Conservation (phyloP, 2,329 filamentous ascomycete genomes). For the Xylaria sp. region DNA sequence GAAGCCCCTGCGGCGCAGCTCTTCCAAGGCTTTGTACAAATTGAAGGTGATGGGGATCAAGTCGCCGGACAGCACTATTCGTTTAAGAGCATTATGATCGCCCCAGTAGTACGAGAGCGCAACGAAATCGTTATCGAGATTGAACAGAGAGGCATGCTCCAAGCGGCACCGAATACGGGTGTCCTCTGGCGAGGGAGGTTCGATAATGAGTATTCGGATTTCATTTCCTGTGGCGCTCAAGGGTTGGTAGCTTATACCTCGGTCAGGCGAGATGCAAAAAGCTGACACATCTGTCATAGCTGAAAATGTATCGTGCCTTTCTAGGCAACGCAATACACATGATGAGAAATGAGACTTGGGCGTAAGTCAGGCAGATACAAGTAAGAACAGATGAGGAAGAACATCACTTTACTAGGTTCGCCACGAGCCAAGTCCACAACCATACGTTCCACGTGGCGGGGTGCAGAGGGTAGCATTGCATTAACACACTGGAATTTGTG, state of each 20-base stretch:
- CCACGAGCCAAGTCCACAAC: slow-evolving; percentile 13
- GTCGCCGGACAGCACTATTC: slow-evolving; percentile 24
- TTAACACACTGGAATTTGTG: background rate
- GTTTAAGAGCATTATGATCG: slow-evolving; percentile 21
- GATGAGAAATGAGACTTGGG: background rate
- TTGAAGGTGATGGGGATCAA: slow-evolving; percentile 30
- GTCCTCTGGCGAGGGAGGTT: slow-evolving; percentile 12
- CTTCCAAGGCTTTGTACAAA: slow-evolving; percentile 30
- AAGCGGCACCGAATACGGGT: slow-evolving; percentile 27
- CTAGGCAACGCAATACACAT: background rate
- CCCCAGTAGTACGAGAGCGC: slow-evolving; percentile 36
- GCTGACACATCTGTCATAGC: slow-evolving; percentile 29
- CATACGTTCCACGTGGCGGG: slow-evolving; percentile 34
- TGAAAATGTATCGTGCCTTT: background rate
- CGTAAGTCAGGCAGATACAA: slow-evolving; percentile 4
- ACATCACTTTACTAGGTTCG: slow-evolving; percentile 3
- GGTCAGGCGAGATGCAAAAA: slow-evolving; percentile 21
- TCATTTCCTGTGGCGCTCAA: slow-evolving; percentile 29
- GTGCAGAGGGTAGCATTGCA: slow-evolving; percentile 17
- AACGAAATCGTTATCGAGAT: slow-evolving; percentile 32
- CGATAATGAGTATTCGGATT: slow-evolving; percentile 32
- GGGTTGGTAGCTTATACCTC: slow-evolving; percentile 27
- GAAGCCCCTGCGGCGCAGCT: slow-evolving; percentile 24
- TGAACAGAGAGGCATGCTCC: slow-evolving; percentile 26
- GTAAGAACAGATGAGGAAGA: slow-evolving; percentile 11